These are phyloP conservation scores for Amanita rubescens DNA, from an alignment of 768 basidiomycete genomes.

Conservation along the genomic window DNA sequence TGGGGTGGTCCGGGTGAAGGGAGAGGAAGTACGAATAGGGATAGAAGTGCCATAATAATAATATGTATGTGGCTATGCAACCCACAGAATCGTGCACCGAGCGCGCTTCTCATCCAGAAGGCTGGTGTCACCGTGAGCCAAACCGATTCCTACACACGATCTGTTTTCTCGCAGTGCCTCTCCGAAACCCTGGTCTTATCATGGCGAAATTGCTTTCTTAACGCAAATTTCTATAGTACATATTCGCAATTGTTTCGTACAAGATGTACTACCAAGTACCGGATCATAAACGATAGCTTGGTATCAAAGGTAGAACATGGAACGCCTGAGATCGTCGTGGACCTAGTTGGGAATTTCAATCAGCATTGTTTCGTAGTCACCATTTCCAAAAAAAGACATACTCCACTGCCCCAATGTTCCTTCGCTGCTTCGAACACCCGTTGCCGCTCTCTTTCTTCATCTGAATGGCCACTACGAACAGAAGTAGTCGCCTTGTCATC, in stretches of 20 bases:
- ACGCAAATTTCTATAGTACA: no score
- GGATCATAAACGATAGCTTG: no score
- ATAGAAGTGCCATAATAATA: slow-evolving; percentile 2
- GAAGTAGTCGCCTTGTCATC: slow-evolving; percentile 38
- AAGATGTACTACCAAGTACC: no score
- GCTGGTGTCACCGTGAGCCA: no score
- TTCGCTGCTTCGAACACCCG: slow-evolving; percentile 38
- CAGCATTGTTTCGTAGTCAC: background rate
- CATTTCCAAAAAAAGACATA: slow-evolving; percentile 20
- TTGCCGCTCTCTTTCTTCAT: slow-evolving; percentile 30
- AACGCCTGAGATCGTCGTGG: slow-evolving; percentile 47
- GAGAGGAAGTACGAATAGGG: slow-evolving; percentile 1
- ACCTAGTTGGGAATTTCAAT: slow-evolving; percentile 25
- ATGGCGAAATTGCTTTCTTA: no score
- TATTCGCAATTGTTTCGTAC: no score
- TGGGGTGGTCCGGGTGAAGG: background rate
- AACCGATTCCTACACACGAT: no score
- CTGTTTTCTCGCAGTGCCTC: no score
- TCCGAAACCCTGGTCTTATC: no score
- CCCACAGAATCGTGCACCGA: no score
- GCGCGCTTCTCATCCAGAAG: no score
- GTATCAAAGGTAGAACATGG: slow-evolving; percentile 76
- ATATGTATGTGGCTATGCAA: no score
- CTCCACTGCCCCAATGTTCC: slow-evolving; percentile 45
- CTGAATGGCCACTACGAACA: slow-evolving; percentile 23